Evolutionary conservation across 2,329 filamentous ascomycete genomes (phyloP).

Genomic region (Tolypocladium ovalisporum): DNA sequence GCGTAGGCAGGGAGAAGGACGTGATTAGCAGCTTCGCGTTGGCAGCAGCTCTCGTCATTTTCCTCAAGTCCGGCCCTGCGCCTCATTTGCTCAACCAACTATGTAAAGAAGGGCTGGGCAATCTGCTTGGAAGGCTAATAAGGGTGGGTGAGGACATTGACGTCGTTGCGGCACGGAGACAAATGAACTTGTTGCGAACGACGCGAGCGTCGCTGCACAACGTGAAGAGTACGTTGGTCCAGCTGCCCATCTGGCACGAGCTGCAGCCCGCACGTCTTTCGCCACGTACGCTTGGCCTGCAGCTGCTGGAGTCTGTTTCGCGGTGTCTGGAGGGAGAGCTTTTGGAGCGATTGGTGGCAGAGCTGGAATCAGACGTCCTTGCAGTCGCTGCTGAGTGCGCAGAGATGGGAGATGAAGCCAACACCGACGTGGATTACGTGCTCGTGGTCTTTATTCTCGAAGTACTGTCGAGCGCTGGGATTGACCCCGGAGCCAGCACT

Average conservation of each 20-base stretch:
- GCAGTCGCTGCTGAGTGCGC: slow-evolving; percentile 12
- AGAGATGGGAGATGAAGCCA: slow-evolving; percentile 4
- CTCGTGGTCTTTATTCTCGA: slow-evolving; percentile 30
- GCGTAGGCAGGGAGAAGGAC: slow-evolving; percentile 49
- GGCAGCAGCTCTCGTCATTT: slow-evolving; percentile 49
- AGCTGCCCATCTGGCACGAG: slow-evolving; percentile 50
- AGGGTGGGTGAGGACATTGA: slow-evolving; percentile 41
- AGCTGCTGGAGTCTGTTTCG: slow-evolving; percentile 41
- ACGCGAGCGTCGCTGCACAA: slow-evolving; percentile 44
- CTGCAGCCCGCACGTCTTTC: slow-evolving; percentile 40
- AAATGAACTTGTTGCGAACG: slow-evolving; percentile 57
- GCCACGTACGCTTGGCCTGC: slow-evolving; percentile 52
- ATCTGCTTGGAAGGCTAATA: slow-evolving; percentile 47
- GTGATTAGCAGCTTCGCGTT: slow-evolving; percentile 52
- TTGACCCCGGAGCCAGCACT: slow-evolving; percentile 10
- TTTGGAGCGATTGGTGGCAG: slow-evolving; percentile 16
- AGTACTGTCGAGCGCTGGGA: slow-evolving; percentile 17
- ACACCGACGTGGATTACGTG: slow-evolving; percentile 25
- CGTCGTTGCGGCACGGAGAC: slow-evolving; percentile 51
- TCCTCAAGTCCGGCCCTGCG: slow-evolving; percentile 50
- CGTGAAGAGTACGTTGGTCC: slow-evolving; percentile 41
- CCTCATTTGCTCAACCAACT: slow-evolving; percentile 49
- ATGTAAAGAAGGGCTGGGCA: slow-evolving; percentile 39
- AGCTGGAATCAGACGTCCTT: slow-evolving; percentile 15
- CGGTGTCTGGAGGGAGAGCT: slow-evolving; percentile 15